Evolutionary conservation across 495 filamentous ascomycete species (phyloP), one percentile per base, ranked within the genome.

Genomic region (Thermochaetoides thermophila): DNA sequence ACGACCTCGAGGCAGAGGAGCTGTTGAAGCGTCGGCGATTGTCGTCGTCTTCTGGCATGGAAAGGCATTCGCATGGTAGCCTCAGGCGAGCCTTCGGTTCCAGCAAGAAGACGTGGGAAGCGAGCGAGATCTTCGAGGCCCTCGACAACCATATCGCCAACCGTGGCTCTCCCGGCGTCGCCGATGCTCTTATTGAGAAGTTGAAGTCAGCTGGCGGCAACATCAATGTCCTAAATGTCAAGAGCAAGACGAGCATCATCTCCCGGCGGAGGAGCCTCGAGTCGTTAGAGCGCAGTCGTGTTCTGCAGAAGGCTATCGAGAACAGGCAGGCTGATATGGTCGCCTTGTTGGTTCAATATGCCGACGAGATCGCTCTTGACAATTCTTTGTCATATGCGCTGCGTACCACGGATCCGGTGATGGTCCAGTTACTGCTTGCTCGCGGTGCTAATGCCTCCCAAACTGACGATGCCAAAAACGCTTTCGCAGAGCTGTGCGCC

Each of bases 281-380:
- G 21, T 34, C 34, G 1, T 34, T 63, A 28, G 56, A 64, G 31
- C 53, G 54, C 26, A 60, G 59, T 37, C 49, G 56, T 12, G 41
- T 66, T 3, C 40, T 68, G 21, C 53, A 60, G 17, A 60, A 52
- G 24, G 63, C 63, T 5, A 55, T 66, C 27, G 44, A 59, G 34
- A 63, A 60, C 26, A 49, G 46, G 1, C 61, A 66, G 12, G 22
- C 40, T 15, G 62, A 68, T 23, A 68, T 68, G 63, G 49, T 68
- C 19, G 51, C 61, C 24, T 50, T 68, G 10, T 42, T 68, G 18
- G 45, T 57, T 13, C 54, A 52, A 6, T 50, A 63, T 24, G 59
- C 61, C 17, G 61, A 66, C 36, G 38, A 48, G 7, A 13, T 54
- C 16, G 51, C 52, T 17, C 45, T 66, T 28, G 53, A 64, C 35